Conservation (phyloP, 192 early-diverging fungal genomes). For the Podila verticillata region DNA sequence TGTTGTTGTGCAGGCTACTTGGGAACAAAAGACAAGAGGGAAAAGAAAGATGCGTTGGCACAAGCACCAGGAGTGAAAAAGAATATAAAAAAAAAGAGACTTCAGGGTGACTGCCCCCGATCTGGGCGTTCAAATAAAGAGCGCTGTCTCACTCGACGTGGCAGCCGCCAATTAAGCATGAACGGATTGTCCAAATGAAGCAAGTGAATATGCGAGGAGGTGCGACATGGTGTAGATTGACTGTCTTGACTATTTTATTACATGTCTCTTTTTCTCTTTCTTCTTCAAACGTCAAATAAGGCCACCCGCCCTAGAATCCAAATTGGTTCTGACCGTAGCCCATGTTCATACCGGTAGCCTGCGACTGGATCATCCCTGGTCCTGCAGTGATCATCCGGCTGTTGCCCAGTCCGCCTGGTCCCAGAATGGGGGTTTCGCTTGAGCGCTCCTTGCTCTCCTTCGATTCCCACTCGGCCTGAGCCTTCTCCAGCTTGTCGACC, state of each 20-base stretch:
- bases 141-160: neutral
- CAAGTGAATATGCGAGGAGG: neutral
- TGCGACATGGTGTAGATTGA: neutral
- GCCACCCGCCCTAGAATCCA: constrained; percentile 17
- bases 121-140: too few relatives aligned
- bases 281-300: neutral
- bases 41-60: too few relatives aligned
- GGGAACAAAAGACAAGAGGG: too few relatives aligned
- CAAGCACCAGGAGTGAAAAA: neutral
- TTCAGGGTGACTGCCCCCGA: neutral
- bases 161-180: neutral
- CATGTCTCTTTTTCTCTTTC: neutral
- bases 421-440: neutral
- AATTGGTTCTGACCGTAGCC: constrained; percentile 29
- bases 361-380: constrained; percentile 26
- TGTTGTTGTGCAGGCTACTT: neutral
- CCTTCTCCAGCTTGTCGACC: constrained; percentile 63
- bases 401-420: constrained; percentile 1
- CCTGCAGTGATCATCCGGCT: neutral
- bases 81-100: neutral
- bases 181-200: neutral
- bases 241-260: neutral
- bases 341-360: constrained; percentile 13
- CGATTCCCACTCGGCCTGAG: constrained; percentile 30
- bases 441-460: constrained; percentile 39